Conservation (phyloP, 768 basidiomycete species). For the Mycena epipterygia region DNA sequence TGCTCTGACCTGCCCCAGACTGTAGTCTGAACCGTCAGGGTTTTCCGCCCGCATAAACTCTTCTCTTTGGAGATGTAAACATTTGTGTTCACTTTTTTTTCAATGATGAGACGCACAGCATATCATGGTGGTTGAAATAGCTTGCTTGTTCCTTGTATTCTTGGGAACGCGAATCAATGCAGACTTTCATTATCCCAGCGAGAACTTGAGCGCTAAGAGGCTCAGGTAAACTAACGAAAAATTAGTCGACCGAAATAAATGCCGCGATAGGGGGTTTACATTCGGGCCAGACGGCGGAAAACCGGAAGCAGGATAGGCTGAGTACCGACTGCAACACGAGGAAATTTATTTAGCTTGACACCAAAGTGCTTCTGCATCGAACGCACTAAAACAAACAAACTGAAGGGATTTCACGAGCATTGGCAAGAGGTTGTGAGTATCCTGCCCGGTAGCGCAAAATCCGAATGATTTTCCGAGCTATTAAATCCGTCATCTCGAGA, state of each 20-base stretch:
- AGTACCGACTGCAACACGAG: conserved; percentile 7
- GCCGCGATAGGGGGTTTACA: neutral
- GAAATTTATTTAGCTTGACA: neutral
- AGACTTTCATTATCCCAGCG: neutral
- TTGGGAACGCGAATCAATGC: conserved; percentile 1
- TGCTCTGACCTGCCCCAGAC: conserved; percentile 4
- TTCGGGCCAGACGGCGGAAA: neutral
- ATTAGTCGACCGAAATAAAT: neutral
- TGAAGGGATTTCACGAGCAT: conserved; percentile 12
- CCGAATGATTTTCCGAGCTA: conserved; percentile 20
- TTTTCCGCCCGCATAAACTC: conserved; percentile 5
- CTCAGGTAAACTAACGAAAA: neutral
- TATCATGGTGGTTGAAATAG: neutral
- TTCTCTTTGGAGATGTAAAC: neutral
- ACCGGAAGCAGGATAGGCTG: conserved; percentile 6
- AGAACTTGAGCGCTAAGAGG: neutral
- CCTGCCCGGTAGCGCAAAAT: conserved; percentile 6
- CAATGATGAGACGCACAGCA: conserved; percentile 2
- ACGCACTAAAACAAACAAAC: conserved; percentile 19
- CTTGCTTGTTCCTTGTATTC: neutral
- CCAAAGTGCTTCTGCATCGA: neutral
- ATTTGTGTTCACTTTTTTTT: too few relatives aligned
- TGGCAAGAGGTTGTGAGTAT: conserved; percentile 1
- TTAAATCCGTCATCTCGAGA: neutral
- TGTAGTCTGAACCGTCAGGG: conserved; percentile 21